Conservation (phyloP, 192 early-diverging fungal genomes). For the Coemansia sp. region DNA sequence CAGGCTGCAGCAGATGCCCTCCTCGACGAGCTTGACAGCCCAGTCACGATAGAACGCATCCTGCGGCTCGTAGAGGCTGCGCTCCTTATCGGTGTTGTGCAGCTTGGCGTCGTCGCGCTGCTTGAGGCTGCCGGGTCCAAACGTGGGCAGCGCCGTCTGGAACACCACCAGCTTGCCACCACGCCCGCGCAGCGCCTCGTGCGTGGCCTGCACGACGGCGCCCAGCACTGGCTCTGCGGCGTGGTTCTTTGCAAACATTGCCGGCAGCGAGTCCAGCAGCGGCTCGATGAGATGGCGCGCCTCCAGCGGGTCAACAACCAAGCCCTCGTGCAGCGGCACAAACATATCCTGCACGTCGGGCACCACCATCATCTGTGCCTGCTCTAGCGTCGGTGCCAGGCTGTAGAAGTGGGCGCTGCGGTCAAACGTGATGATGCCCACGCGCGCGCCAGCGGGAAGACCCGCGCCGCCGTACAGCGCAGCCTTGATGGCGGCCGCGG, state of each 20-base stretch:
- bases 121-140: conserved; percentile 84
- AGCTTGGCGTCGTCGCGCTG: conserved; percentile 86
- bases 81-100: conserved; percentile 91
- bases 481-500: conserved; percentile 62
- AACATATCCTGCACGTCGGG: conserved; percentile 90
- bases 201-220: conserved; percentile 71
- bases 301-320: conserved; percentile 82
- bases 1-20: conserved; percentile 82
- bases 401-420: conserved; percentile 93
- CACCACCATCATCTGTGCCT: conserved; percentile 93
- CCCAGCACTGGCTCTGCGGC: conserved; percentile 73
- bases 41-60: conserved; percentile 82
- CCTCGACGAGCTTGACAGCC: conserved; percentile 74
- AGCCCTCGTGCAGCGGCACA: conserved; percentile 88
- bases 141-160: conserved; percentile 80
- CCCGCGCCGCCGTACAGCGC: conserved; percentile 61
- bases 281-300: conserved; percentile 75
- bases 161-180: conserved; percentile 92
- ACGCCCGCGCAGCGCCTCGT: conserved; percentile 64
- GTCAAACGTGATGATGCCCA: conserved; percentile 92
- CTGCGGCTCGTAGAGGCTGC: conserved; percentile 78
- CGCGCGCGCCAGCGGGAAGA: conserved; percentile 57
- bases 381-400: conserved; percentile 73
- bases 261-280: conserved; percentile 77
- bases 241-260: conserved; percentile 77